Percentiles rank a stretch among this genome's conserved stretches.
These are phyloP conservation scores for Sordaria brevicollis DNA, from an alignment of 495 filamentous ascomycete genomes.

Conservation along the genomic window DNA sequence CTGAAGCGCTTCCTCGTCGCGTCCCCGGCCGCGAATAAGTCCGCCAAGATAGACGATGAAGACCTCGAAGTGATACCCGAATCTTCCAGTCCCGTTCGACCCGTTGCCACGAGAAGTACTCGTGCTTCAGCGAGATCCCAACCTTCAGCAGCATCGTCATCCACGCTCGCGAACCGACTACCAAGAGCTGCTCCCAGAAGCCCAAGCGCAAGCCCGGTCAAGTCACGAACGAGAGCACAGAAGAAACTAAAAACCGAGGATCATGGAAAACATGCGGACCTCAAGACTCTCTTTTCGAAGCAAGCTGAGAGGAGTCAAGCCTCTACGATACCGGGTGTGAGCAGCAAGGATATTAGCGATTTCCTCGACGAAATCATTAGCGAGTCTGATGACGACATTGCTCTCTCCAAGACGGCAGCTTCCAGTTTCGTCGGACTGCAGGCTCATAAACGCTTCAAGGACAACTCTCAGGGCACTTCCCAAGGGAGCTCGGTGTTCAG, in stretches of 20 bases:
- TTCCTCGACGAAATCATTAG: constrained; percentile 36
- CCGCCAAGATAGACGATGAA: neutral
- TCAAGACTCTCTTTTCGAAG: constrained; percentile 42
- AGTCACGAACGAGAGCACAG: constrained; percentile 18
- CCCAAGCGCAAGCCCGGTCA: constrained; percentile 41
- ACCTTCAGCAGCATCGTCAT: constrained; percentile 5
- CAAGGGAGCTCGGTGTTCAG: neutral
- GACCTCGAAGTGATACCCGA: constrained; percentile 3
- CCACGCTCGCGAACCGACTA: constrained; percentile 4
- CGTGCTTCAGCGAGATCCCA: constrained; percentile 9
- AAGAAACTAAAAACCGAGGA: constrained; percentile 29
- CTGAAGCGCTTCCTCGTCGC: constrained; percentile 33
- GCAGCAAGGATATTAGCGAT: neutral
- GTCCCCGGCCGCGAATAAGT: constrained; percentile 24
- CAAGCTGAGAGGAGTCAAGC: constrained; percentile 34
- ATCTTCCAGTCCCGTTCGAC: constrained; percentile 25
- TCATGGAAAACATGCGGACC: constrained; percentile 36
- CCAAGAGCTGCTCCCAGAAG: constrained; percentile 19
- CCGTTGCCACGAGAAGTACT: constrained; percentile 16
- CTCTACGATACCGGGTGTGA: neutral
- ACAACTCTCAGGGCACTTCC: constrained; percentile 1
- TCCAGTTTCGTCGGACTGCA: constrained; percentile 35
- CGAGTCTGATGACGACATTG: constrained; percentile 41
- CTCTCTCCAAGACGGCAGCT: constrained; percentile 24
- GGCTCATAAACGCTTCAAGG: constrained; percentile 35